Percentiles rank a stretch among this genome's conserved stretches.
These are phyloP conservation scores for Rhexocercosporidium sp. DNA, from an alignment of 2,329 filamentous ascomycete genomes.

Conservation along the genomic window DNA sequence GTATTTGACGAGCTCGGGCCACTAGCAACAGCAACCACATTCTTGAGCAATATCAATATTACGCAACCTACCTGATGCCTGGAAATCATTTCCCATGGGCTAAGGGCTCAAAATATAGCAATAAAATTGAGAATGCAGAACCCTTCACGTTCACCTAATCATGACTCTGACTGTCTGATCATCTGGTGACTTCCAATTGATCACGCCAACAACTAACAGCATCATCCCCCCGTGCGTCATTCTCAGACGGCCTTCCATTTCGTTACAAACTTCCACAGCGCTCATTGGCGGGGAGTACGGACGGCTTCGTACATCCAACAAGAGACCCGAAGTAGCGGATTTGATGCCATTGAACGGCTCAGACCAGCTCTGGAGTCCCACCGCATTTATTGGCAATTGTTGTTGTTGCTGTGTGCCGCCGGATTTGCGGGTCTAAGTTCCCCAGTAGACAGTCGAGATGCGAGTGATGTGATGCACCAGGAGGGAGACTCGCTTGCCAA, in stretches of 20 bases:
- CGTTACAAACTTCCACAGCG: neutral
- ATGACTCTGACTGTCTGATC: neutral
- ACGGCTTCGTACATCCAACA: neutral
- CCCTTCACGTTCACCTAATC: neutral
- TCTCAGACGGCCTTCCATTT: neutral
- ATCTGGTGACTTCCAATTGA: neutral
- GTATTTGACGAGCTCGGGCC: conserved; percentile 2
- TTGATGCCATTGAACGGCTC: neutral
- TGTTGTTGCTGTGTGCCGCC: neutral
- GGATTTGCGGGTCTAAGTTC: neutral
- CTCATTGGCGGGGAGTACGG: neutral
- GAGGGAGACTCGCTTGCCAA: neutral
- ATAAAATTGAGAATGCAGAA: neutral
- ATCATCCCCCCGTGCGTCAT: neutral
- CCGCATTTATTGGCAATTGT: neutral
- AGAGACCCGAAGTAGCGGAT: neutral
- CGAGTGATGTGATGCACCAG: neutral
- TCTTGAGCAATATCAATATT: neutral
- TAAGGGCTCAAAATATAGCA: neutral
- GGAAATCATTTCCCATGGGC: neutral
- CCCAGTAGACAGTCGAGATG: neutral
- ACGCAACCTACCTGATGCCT: neutral
- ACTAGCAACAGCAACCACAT: neutral
- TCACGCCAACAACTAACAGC: neutral
- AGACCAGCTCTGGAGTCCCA: neutral